phyloP scores from a whole-genome alignment of 306 rosid genomes.

The Alnus glutinosa region DNA sequence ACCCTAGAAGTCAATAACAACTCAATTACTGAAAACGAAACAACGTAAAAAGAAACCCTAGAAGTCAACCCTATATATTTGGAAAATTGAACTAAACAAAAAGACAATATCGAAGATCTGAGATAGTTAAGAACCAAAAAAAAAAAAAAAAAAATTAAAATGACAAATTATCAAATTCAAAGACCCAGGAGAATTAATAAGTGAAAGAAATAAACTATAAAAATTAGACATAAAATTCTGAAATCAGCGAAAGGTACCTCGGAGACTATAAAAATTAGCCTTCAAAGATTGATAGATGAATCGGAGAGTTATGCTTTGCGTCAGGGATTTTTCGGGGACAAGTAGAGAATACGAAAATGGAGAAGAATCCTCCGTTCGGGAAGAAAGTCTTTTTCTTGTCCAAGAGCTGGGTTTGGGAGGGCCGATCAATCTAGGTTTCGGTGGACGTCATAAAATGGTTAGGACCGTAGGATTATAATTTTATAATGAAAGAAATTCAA shows the following conservation, averaged over 20 bases:
- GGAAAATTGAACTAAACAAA: not conserved
- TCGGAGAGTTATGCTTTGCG: not conserved
- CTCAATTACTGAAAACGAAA: slow-evolving; percentile 12
- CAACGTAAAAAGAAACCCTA: slow-evolving; percentile 21
- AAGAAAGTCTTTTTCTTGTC: no score
- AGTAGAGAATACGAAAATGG: not conserved
- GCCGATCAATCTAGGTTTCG: no score
- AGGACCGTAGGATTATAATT: no score
- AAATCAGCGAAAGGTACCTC: slow-evolving; percentile 37
- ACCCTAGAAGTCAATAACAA: slow-evolving; percentile 5
- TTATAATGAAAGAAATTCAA: no score
- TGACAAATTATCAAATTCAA: not conserved
- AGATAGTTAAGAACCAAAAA: not conserved
- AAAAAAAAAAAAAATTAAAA: not conserved
- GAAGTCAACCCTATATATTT: slow-evolving; percentile 17
- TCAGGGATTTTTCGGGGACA: not conserved
- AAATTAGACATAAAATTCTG: not conserved
- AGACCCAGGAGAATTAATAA: not conserved
- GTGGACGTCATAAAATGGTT: no score
- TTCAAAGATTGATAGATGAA: not conserved
- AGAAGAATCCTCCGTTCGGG: no score
- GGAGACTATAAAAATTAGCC: not conserved
- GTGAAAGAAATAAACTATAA: not conserved
- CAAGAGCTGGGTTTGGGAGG: no score
- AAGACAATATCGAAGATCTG: slow-evolving; percentile 6